phyloP scores from a whole-genome alignment of 2,329 filamentous ascomycete genomes.

The Magnaporthiopsis rhizophila region DNA sequence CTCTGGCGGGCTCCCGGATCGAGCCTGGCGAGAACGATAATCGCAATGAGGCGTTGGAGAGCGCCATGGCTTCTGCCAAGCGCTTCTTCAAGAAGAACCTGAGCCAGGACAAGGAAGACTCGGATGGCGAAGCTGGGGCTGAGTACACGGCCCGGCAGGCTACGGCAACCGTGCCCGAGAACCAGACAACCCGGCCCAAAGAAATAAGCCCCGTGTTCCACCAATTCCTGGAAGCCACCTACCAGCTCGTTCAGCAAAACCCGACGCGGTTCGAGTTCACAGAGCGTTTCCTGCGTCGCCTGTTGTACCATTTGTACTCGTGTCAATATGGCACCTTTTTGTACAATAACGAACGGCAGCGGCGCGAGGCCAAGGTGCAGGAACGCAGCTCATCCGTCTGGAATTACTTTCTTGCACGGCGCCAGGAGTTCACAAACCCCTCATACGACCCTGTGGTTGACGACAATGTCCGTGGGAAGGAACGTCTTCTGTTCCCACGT shows the following conservation, averaged over 20 bases:
- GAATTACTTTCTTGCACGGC: constrained; percentile 86
- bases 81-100: constrained; percentile 82
- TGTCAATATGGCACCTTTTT: constrained; percentile 97
- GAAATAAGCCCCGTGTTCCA: constrained; percentile 96
- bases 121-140: constrained; percentile 45
- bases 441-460: constrained; percentile 69
- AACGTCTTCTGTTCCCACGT: constrained; percentile 75
- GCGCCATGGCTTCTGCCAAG: constrained; percentile 73
- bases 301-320: constrained; percentile 90
- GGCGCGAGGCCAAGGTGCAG: constrained; percentile 58
- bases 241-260: constrained; percentile 79
- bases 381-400: constrained; percentile 81
- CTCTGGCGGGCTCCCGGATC: constrained; percentile 55
- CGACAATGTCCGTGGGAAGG: constrained; percentile 69
- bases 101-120: constrained; percentile 50
- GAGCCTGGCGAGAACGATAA: constrained; percentile 55
- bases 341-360: constrained; percentile 89
- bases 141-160: constrained; percentile 22
- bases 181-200: constrained; percentile 69
- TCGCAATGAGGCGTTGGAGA: constrained; percentile 70
- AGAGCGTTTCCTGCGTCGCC: constrained; percentile 79
- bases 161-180: constrained; percentile 30
- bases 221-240: constrained; percentile 90
- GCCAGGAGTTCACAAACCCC: constrained; percentile 73
- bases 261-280: constrained; percentile 93